These are phyloP conservation scores for Bisporella sp. DNA, from an alignment of 2,329 filamentous ascomycete genomes.

Conservation along the genomic window DNA sequence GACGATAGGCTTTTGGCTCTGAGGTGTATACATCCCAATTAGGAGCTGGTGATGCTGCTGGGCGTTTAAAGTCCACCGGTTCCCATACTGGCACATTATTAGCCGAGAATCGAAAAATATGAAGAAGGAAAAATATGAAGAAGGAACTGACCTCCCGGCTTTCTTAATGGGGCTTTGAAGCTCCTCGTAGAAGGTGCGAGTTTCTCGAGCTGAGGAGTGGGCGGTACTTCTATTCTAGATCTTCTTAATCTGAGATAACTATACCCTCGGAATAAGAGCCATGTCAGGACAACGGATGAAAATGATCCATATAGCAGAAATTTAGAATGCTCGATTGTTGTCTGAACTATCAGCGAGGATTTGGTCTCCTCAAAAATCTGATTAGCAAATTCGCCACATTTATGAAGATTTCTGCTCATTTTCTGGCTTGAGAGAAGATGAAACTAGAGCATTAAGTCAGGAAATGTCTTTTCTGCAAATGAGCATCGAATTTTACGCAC, in stretches of 20 bases:
- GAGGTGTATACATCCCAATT: constrained; percentile 26
- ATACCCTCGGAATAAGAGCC: constrained; percentile 16
- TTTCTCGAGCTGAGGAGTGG: constrained; percentile 25
- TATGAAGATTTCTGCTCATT: constrained; percentile 1
- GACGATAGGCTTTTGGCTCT: constrained; percentile 27
- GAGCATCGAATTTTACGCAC: too few species aligned
- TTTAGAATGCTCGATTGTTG: constrained; percentile 12
- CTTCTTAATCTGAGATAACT: background rate
- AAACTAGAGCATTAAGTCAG: too few species aligned
- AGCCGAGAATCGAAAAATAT: constrained; percentile 4
- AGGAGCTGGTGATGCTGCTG: constrained; percentile 19
- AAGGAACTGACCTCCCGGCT: constrained; percentile 22
- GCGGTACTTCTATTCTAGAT: constrained; percentile 4
- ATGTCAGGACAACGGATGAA: constrained; percentile 11
- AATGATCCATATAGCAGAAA: constrained; percentile 13
- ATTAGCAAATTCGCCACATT: background rate
- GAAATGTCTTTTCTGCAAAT: too few species aligned
- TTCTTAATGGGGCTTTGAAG: constrained; percentile 22
- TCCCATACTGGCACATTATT: constrained; percentile 22
- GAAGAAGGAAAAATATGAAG: background rate
- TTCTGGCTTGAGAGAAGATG: too few species aligned
- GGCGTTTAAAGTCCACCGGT: constrained; percentile 25
- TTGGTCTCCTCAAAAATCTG: background rate
- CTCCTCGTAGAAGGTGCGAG: constrained; percentile 10
- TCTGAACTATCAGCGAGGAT: constrained; percentile 6